Conservation (phyloP, 169 alveolate genomes). For the Cytauxzoon felis region DNA sequence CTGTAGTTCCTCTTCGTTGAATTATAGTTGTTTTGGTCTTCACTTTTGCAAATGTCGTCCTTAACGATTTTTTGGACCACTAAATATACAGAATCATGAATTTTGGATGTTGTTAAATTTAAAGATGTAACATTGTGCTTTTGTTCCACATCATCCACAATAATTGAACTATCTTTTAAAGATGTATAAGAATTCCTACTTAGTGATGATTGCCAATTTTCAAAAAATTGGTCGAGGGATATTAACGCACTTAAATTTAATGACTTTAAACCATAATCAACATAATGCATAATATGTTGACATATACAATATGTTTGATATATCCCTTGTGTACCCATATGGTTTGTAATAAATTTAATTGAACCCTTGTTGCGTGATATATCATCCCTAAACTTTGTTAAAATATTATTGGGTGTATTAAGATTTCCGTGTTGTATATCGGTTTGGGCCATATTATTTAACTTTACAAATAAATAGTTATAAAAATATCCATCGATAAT, state of each 20-base stretch:
- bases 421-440: background rate
- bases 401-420: background rate
- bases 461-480: conserved; percentile 1
- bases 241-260: conserved; percentile 9
- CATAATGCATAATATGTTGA: conserved; percentile 29
- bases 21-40: background rate
- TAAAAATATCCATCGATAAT: conserved; percentile 14
- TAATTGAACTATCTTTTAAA: background rate
- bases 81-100: conserved; percentile 24
- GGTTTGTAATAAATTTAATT: conserved; percentile 10
- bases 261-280: conserved; percentile 14
- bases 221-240: conserved; percentile 16
- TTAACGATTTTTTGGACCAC: conserved; percentile 10
- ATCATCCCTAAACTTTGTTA: too few relatives aligned
- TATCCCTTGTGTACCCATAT: conserved; percentile 53
- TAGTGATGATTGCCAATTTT: conserved; percentile 8
- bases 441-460: background rate
- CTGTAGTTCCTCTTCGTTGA: background rate
- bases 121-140: background rate
- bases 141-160: background rate
- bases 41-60: background rate
- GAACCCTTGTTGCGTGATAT: background rate
- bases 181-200: background rate
- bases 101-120: conserved; percentile 25
- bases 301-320: conserved; percentile 52